Evolutionary conservation across 2,329 filamentous ascomycete genomes (phyloP), one percentile per base, ranked within the genome.

Genomic region (Elsinoe arachidis): DNA sequence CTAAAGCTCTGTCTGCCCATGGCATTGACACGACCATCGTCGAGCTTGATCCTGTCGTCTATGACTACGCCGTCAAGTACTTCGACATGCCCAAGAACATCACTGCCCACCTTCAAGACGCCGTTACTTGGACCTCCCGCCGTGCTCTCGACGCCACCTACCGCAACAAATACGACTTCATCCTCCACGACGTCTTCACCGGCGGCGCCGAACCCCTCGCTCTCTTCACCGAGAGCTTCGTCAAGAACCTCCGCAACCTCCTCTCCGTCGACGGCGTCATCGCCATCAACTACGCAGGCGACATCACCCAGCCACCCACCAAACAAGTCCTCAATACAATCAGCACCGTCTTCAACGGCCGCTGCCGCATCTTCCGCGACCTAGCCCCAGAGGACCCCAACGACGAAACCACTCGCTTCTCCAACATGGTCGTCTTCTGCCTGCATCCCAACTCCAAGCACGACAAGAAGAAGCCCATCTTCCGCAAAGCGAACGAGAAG

Each of bases 361-460:
- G 67, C 3, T 99, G 93, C 73, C 88, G 90, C 60, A 83, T 95
- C 65, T 99, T 90, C 80, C 86, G 93, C 61, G 93, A 99, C 72
- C 78, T 80, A 23, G 78, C 82, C 3, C 73, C 77, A 0, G 41
- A 56, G 7, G 70, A 81, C 19, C 75, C 76, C 35, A 68, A 74
- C 41, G 71, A 76, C 15, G 76, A 75, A 2, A 73, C 74, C 26
- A 54, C 60, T 1, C 88, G 96, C 67, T 96, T 97, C 70, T 89
- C 90, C 68, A 99, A 99, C 75, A 90, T 97, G 81, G 88, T 97
- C 47, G 84, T 97, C 60, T 96, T 96, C 75, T 99, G 93, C 77
- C 84, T 82, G 59, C 92, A 90, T 72, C 76, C 74, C 10, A 68
- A 73, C 23, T 53, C 37, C 9, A 41, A 49, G 23, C 62, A 64